These are phyloP conservation scores for Saccharomycopsis sp. DNA, from an alignment of 805 yeast genomes.

Conservation along the genomic window DNA sequence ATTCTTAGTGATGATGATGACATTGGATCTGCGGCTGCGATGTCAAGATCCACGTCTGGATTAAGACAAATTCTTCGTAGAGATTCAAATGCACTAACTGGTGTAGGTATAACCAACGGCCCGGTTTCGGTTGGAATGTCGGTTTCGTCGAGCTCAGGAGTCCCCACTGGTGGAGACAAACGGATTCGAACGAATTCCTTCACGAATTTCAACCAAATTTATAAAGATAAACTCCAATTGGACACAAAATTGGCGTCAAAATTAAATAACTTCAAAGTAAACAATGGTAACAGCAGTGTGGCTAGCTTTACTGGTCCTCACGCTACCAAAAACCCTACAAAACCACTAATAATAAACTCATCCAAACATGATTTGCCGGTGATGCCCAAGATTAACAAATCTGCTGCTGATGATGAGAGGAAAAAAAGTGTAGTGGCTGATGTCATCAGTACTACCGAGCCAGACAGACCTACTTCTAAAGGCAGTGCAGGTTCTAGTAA, in stretches of 20 bases:
- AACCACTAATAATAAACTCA: too few species aligned
- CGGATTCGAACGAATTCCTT: conserved; percentile 17
- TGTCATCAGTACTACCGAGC: neutral
- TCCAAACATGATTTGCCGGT: neutral
- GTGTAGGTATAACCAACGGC: neutral
- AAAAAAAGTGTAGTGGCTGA: neutral
- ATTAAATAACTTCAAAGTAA: conserved; percentile 4
- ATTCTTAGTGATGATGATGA: conserved; percentile 18
- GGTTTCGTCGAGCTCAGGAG: neutral
- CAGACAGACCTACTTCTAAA: neutral
- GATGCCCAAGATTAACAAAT: neutral
- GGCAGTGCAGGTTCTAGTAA: neutral
- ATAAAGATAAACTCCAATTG: conserved; percentile 15
- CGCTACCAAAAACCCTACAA: too few species aligned
- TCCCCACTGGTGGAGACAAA: conserved; percentile 2
- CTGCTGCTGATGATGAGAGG: neutral
- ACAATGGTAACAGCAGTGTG: conserved; percentile 8
- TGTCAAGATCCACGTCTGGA: neutral
- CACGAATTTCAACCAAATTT: conserved; percentile 19
- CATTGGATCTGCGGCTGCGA: neutral
- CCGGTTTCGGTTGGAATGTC: neutral
- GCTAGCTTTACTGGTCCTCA: neutral
- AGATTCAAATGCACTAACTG: neutral
- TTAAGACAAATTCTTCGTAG: neutral
- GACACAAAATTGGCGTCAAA: conserved; percentile 9